Percentiles rank a stretch among this genome's conserved stretches.
phyloP scores from a whole-genome alignment of 768 basidiomycete species.

The Russula compacta region DNA sequence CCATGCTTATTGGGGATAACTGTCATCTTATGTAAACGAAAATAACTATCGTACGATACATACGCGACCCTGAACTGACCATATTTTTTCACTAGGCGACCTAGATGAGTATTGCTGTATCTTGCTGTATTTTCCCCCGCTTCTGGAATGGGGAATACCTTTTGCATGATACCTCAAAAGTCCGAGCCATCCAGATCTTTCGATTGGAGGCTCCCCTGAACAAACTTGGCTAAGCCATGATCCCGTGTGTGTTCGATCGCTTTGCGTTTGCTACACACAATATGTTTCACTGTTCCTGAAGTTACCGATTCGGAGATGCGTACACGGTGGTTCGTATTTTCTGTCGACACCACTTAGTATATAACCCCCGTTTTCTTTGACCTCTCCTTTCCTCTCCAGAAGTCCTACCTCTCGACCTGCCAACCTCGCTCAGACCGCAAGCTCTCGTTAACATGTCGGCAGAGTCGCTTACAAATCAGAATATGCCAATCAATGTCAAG shows the following conservation, averaged over 20 bases:
- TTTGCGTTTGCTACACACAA: not conserved
- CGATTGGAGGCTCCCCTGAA: not conserved
- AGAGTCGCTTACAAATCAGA: not conserved
- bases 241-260: not conserved
- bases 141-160: too few relatives aligned
- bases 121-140: not conserved
- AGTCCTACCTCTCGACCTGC: not conserved
- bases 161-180: not conserved
- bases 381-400: not conserved
- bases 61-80: not conserved
- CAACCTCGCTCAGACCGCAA: too few relatives aligned
- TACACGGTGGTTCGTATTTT: not conserved
- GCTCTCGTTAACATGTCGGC: not conserved
- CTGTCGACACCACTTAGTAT: not conserved
- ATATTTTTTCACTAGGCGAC: not conserved
- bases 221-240: not conserved
- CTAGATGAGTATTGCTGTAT: not conserved
- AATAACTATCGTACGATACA: not conserved
- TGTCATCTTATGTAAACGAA: not conserved
- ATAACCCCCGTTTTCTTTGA: not conserved
- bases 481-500: slow-evolving; percentile 59
- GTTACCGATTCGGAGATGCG: not conserved
- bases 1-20: too few relatives aligned
- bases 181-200: too few relatives aligned
- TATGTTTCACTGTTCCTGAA: not conserved